phyloP scores from a whole-genome alignment of 2,329 filamentous ascomycete genomes.

The Sordariomycetes sp. region DNA sequence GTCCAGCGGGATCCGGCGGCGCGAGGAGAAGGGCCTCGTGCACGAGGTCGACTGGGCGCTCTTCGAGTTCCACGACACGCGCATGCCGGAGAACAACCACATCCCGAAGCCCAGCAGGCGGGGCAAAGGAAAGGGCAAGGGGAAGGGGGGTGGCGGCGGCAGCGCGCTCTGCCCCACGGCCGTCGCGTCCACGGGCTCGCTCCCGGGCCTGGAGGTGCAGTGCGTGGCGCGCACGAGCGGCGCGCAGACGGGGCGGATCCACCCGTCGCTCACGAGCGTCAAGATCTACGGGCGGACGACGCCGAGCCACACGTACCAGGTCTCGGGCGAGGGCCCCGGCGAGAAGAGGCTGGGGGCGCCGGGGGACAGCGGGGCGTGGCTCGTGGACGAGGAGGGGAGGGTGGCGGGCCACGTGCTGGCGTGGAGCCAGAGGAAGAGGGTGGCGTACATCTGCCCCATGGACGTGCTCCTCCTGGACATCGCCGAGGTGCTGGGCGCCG shows the following conservation, averaged over 20 bases:
- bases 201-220: conserved; percentile 72
- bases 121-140: conserved; percentile 6
- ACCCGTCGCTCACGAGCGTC: conserved; percentile 68
- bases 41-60: conserved; percentile 97
- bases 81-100: conserved; percentile 61
- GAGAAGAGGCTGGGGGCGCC: conserved; percentile 52
- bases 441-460: conserved; percentile 94
- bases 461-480: conserved; percentile 82
- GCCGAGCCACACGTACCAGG: conserved; percentile 61
- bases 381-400: conserved; percentile 68
- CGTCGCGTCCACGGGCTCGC: conserved; percentile 45
- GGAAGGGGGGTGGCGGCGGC: conserved; percentile 17
- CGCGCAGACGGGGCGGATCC: conserved; percentile 66
- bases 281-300: conserved; percentile 78
- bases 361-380: conserved; percentile 88
- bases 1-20: conserved; percentile 77
- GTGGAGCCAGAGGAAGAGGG: conserved; percentile 68
- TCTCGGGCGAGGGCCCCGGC: conserved; percentile 16
- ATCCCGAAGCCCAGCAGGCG: conserved; percentile 35
- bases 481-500: conserved; percentile 61
- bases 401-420: conserved; percentile 87
- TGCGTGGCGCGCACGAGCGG: conserved; percentile 84
- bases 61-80: conserved; percentile 64
- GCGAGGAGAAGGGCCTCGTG: conserved; percentile 57
- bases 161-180: conserved; percentile 39